Percentiles rank a stretch among this genome's conserved stretches.
phyloP scores from a whole-genome alignment of 2,329 filamentous ascomycete genomes.

The Cladophialophora bantiana region DNA sequence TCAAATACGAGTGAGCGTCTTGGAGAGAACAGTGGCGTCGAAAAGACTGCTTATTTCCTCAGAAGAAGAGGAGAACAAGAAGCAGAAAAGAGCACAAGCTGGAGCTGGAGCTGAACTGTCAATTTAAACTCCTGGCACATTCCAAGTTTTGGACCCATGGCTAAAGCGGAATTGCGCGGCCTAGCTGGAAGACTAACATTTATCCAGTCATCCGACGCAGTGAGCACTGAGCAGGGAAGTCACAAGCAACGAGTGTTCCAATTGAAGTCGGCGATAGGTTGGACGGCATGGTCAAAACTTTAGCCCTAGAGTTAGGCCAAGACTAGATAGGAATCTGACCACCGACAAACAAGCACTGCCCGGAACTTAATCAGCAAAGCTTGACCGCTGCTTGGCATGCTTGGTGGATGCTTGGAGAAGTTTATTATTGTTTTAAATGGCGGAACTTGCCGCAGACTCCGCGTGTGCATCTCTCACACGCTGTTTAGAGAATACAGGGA shows the following conservation, averaged over 20 bases:
- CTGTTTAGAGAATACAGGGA: background rate
- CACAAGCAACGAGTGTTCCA: background rate
- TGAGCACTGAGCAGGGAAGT: background rate
- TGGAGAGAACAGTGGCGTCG: background rate
- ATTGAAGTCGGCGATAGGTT: background rate
- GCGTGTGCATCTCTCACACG: too few relatives aligned
- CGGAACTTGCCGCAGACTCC: too few relatives aligned
- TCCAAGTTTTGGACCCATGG: conserved; percentile 1
- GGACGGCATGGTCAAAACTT: background rate
- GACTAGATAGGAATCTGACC: background rate
- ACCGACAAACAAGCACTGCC: background rate
- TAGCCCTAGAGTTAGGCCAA: background rate
- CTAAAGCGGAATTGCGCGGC: background rate
- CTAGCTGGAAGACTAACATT: background rate
- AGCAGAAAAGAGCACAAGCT: background rate
- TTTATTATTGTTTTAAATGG: background rate
- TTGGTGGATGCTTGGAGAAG: background rate
- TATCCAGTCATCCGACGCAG: background rate
- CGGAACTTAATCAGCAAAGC: background rate
- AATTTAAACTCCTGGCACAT: conserved; percentile 13
- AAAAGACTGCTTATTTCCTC: background rate
- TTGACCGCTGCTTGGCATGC: background rate
- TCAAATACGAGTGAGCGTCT: background rate
- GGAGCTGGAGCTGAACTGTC: background rate
- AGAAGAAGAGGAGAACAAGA: background rate